These are phyloP conservation scores for Anacardium occidentale DNA, from an alignment of 345 rosid species.

Conservation along the genomic window DNA sequence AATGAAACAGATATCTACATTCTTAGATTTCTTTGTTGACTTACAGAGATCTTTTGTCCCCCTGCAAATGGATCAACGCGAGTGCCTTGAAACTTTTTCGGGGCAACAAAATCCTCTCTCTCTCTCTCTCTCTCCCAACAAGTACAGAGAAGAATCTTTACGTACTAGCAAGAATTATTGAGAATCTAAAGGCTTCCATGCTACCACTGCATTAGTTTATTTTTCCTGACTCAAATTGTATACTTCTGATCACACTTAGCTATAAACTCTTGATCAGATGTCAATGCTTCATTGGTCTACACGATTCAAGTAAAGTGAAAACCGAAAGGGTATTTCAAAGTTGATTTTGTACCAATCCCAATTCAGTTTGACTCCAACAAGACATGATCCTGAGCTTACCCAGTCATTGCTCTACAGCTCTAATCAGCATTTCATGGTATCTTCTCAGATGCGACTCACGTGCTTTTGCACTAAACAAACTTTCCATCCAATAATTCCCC, in stretches of 20 bases:
- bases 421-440: neutral
- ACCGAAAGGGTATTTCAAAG: neutral
- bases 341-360: neutral
- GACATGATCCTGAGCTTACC: too few relatives aligned
- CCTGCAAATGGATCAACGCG: conserved; percentile 18
- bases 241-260: neutral
- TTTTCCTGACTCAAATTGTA: neutral
- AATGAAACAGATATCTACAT: conserved; percentile 12
- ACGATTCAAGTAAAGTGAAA: conserved; percentile 9
- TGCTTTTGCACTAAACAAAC: neutral
- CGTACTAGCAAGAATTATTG: conserved; percentile 24
- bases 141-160: conserved; percentile 19
- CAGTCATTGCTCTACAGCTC: neutral
- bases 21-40: conserved; percentile 17
- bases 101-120: neutral
- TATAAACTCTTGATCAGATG: neutral
- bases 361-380: neutral
- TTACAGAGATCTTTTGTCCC: conserved; percentile 21
- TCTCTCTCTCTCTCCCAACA: neutral
- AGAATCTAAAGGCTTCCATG: conserved; percentile 20
- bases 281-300: conserved; percentile 11
- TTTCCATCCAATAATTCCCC: neutral
- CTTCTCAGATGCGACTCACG: neutral
- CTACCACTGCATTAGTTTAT: conserved; percentile 21
- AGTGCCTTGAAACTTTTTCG: conserved; percentile 14